phyloP scores from a whole-genome alignment of 169 alveolate species.

The Cyclospora cayetanensis region DNA sequence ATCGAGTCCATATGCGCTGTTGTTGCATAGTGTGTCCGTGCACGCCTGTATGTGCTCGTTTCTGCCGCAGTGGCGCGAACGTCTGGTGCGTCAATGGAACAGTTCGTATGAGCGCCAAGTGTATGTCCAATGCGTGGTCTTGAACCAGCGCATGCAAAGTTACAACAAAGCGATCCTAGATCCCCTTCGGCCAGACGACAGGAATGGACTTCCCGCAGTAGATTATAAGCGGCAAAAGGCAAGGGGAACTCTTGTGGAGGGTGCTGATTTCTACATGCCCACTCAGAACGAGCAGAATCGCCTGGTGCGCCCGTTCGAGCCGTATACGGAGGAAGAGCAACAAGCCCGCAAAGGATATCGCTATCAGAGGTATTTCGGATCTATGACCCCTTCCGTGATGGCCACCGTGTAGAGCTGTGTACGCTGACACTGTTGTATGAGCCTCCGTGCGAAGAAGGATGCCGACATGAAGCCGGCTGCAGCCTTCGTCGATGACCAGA shows the following conservation, averaged over 20 bases:
- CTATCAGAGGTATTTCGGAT: constrained; percentile 76
- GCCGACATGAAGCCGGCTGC: too few relatives aligned
- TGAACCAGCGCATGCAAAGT: constrained; percentile 80
- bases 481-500: too few relatives aligned
- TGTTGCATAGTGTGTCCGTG: not conserved
- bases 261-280: constrained; percentile 86
- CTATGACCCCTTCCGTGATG: too few relatives aligned
- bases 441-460: not conserved
- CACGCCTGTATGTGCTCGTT: not conserved
- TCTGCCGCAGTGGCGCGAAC: constrained; percentile 33
- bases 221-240: constrained; percentile 88
- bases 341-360: constrained; percentile 82
- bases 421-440: not conserved
- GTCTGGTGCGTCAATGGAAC: constrained; percentile 82
- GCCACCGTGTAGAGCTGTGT: not conserved
- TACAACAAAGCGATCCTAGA: constrained; percentile 82
- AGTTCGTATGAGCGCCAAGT: constrained; percentile 75
- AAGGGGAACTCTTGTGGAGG: constrained; percentile 88
- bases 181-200: constrained; percentile 82
- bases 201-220: constrained; percentile 80
- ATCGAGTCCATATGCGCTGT: not conserved
- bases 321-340: constrained; percentile 86
- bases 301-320: constrained; percentile 84
- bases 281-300: constrained; percentile 82
- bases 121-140: constrained; percentile 77